Base-by-base conservation (phyloP, 129 eudicot species). In the Flaveria robusta region DNA sequence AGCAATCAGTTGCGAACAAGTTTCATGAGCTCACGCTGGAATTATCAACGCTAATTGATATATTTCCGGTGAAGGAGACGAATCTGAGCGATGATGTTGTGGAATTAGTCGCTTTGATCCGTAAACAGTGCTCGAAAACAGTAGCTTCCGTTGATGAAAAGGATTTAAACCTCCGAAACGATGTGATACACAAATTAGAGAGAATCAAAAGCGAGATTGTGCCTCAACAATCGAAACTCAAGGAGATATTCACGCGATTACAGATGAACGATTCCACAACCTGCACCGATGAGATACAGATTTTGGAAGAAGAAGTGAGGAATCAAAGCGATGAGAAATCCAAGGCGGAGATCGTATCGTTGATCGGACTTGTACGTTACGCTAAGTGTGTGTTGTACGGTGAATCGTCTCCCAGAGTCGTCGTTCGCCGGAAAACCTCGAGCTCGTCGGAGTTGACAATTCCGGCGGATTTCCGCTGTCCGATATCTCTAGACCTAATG, bases 401-500 rank as follows among this genome's bases (percentile, higher is more conserved):
- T 0, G 97, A 91, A 2, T 88, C 97, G 2, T 85, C 87, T 14
- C 89, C 91, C 1, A 64, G 86, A 60, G 60, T 7, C 9, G 15
- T 63, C 24, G 66, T 65, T 42, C 5, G 42, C 45, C 74, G 87
- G 66, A 71, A 82, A 77, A 83, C 75, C 81, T 79, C 68, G 56
- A 52, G 80, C 23, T 79, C 82, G 22, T 75, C 81, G 49, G 97
- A 92, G 15, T 26, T 86, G 63, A 87, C 79, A 20, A 37, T 88
- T 63, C 97, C 98, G 70, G 84, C 87, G 7, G 98, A 94, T 51
- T 91, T 94, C 76, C 87, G 93, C 79, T 94, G 98, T 72, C 97
- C 98, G 45, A 94, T 94, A 2, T 81, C 97, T 5, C 88, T 94
- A 8, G 98, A 94, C 41, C 66, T 94, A 66, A 84, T 94, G 88